Percentiles rank a stretch among this genome's conserved stretches.
Conservation (phyloP, 208 protist genomes). For the Angomonas desouzai region DNA sequence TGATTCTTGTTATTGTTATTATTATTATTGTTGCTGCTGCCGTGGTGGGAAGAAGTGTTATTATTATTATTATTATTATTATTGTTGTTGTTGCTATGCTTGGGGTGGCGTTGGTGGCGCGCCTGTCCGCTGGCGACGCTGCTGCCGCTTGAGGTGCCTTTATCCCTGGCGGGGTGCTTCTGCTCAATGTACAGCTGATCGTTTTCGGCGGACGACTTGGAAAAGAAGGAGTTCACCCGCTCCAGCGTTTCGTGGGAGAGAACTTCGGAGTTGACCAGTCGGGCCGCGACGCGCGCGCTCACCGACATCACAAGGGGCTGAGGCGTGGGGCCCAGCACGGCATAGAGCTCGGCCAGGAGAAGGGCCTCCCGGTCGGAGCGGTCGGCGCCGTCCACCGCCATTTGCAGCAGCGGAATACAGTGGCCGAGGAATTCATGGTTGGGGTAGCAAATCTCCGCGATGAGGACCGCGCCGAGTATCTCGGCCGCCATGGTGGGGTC, state of each 20-base stretch:
- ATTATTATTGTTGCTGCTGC: slow-evolving; percentile 10
- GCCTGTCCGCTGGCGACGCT: background rate
- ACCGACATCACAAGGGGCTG: slow-evolving; percentile 19
- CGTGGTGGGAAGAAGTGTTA: background rate
- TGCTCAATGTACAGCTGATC: background rate
- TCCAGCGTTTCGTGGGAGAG: slow-evolving; percentile 55
- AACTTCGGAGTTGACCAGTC: slow-evolving; percentile 34
- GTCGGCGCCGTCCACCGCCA: slow-evolving; percentile 51
- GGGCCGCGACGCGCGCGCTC: slow-evolving; percentile 32
- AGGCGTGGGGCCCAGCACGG: slow-evolving; percentile 25
- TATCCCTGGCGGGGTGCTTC: slow-evolving; percentile 10
- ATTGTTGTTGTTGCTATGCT: background rate
- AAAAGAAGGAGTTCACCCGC: slow-evolving; percentile 22
- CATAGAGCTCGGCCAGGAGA: slow-evolving; percentile 56
- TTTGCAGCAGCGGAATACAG: slow-evolving; percentile 51
- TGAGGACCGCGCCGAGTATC: slow-evolving; percentile 58
- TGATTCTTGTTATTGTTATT: slow-evolving; percentile 18
- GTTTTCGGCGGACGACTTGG: background rate
- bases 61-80: slow-evolving; percentile 2
- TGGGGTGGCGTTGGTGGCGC: background rate
- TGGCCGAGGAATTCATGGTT: slow-evolving; percentile 39
- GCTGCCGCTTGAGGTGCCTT: slow-evolving; percentile 3
- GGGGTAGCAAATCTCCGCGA: slow-evolving; percentile 52
- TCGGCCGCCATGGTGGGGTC: slow-evolving; percentile 55
- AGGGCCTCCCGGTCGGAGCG: slow-evolving; percentile 37